Percentiles rank a stretch among this genome's conserved stretches.
These are phyloP conservation scores for Aspergillus udagawae DNA, from an alignment of 2,329 filamentous ascomycete genomes.

Conservation along the genomic window DNA sequence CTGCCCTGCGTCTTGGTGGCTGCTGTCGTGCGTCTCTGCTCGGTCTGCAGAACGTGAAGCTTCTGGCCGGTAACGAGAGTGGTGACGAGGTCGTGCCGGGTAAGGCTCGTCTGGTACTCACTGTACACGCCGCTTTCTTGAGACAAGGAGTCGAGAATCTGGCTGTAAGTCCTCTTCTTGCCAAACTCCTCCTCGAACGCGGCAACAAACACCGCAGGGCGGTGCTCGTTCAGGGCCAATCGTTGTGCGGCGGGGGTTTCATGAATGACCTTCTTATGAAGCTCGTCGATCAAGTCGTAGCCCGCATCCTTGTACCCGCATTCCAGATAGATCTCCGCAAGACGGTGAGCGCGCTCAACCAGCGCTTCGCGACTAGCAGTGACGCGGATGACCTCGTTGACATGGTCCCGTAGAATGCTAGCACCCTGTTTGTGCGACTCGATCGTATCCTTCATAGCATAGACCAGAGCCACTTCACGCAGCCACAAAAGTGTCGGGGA, in stretches of 20 bases:
- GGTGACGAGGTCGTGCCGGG: conserved; percentile 30
- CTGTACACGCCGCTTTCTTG: conserved; percentile 43
- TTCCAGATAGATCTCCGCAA: conserved; percentile 45
- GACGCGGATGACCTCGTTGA: conserved; percentile 41
- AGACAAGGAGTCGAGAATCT: conserved; percentile 43
- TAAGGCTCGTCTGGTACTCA: conserved; percentile 32
- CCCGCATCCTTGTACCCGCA: conserved; percentile 41
- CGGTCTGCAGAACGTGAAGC: conserved; percentile 25
- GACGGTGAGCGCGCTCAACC: conserved; percentile 44
- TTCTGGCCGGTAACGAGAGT: conserved; percentile 29
- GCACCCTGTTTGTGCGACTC: conserved; percentile 38
- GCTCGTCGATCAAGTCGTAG: conserved; percentile 42
- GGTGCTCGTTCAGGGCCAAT: conserved; percentile 27
- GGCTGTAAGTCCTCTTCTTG: conserved; percentile 32
- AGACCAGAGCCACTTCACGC: conserved; percentile 41
- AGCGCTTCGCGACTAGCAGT: conserved; percentile 42
- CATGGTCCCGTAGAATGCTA: conserved; percentile 38
- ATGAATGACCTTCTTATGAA: conserved; percentile 50
- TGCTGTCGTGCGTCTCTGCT: conserved; percentile 29
- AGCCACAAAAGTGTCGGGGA: conserved; percentile 44
- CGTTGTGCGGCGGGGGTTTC: conserved; percentile 33
- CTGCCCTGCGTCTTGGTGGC: conserved; percentile 28
- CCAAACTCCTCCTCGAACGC: conserved; percentile 43
- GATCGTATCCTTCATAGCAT: conserved; percentile 37
- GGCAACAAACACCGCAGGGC: conserved; percentile 44